Evolutionary conservation across 495 filamentous ascomycete genomes (phyloP), one percentile per base, ranked within the genome.

Genomic region (Glarea lozoyensis): DNA sequence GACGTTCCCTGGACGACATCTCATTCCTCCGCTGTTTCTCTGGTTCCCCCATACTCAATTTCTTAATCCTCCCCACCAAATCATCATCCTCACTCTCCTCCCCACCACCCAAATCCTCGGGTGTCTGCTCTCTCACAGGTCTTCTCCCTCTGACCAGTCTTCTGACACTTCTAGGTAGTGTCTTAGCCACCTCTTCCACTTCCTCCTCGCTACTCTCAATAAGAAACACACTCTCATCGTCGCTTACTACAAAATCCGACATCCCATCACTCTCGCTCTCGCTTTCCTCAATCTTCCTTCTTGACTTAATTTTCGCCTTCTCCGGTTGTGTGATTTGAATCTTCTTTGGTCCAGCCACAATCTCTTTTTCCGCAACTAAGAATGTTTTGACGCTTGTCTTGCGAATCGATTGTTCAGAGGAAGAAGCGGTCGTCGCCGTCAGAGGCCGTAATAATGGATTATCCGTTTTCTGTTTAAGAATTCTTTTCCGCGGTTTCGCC

Each of bases 161-260:
- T 19, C 55, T 40, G 5, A 19, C 29, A 10, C 45, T 44, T 35
- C 35, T 46, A 27, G 42, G 48, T 17, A 40, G 27, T 13, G 39
- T 30, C 3, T 31, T 24, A 16, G 46, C 49, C 21, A 43, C 11
- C 4, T 39, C 21, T 0, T 50, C 49, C 10, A 43, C 50, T 17
- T 53, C 45, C 15, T 50, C 48, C n/a, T n/a, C n/a, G n/a, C n/a
- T n/a, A n/a, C n/a, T n/a, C 4, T 47, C 45, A 7, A 7, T n/a
- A 7, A 7, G 7, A 7, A 7, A 7, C 11, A 52, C 24, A 19
- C 34, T 36, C 1, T 32, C 41, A 32, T 54, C 59, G 33, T 62
- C 60, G 37, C 46, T 34, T 17, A 58, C 59, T 9, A 65, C 52
- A 36, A 65, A 63, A 38, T 54, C 60, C 1, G 60, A 63, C n/a